Conservation (phyloP, 768 basidiomycete species). For the Termitomyces sp. region DNA sequence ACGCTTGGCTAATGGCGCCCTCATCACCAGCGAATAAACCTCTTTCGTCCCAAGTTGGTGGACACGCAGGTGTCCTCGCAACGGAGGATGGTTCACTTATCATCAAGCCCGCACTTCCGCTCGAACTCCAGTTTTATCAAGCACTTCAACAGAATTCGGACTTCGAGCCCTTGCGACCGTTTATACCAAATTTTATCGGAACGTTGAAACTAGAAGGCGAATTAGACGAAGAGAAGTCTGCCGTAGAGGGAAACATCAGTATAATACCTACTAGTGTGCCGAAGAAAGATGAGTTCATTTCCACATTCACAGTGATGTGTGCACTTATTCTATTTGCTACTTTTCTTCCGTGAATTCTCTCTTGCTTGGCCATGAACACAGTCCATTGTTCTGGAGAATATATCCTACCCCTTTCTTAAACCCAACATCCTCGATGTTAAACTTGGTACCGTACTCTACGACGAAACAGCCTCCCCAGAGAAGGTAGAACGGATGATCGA, state of each 20-base stretch:
- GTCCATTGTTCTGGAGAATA: constrained; percentile 83
- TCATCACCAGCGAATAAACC: no score
- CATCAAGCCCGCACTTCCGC: constrained; percentile 65
- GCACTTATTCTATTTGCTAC: neutral
- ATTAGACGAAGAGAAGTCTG: constrained; percentile 29
- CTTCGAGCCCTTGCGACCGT: constrained; percentile 44
- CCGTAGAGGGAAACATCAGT: constrained; percentile 10
- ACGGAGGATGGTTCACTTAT: constrained; percentile 73
- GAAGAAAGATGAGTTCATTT: constrained; percentile 16
- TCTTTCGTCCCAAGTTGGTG: no score
- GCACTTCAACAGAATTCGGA: constrained; percentile 33
- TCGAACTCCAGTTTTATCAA: constrained; percentile 72
- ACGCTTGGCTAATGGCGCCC: no score
- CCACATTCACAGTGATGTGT: neutral
- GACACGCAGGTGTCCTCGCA: no score
- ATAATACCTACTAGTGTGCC: constrained; percentile 8
- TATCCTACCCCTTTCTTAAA: constrained; percentile 62
- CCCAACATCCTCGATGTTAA: constrained; percentile 92
- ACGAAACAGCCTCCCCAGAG: constrained; percentile 55
- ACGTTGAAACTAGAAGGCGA: constrained; percentile 69
- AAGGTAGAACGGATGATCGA: constrained; percentile 78
- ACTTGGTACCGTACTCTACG: constrained; percentile 87
- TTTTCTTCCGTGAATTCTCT: neutral
- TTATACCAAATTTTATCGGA: constrained; percentile 75
- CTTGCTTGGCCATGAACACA: constrained; percentile 28